A percentile compares a stretch with the other conserved stretches of the same genome.
These are phyloP conservation scores for Acanthamoeba pearcei DNA, from an alignment of 208 protist genomes.

Conservation along the genomic window DNA sequence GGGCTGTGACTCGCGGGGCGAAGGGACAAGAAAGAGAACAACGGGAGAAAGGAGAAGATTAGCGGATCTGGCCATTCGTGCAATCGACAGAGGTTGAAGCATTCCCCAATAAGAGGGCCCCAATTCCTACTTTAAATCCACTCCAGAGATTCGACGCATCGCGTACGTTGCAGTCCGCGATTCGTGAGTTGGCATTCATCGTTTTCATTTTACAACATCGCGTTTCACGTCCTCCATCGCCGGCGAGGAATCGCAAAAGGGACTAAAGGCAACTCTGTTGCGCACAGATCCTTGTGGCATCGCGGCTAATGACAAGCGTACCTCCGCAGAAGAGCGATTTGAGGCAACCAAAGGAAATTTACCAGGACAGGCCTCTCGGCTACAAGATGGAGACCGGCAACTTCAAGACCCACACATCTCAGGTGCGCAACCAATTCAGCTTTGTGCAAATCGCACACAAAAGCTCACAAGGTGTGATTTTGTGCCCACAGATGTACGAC, in stretches of 20 bases:
- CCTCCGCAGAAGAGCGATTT: neutral
- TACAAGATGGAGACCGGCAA: neutral
- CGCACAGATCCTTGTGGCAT: neutral
- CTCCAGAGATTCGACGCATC: too few species aligned
- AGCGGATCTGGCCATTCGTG: neutral
- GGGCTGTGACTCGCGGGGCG: neutral
- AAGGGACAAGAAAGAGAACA: neutral
- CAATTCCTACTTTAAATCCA: neutral
- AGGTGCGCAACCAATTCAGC: neutral
- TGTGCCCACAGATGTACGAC: neutral
- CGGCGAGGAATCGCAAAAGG: neutral
- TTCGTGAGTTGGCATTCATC: too few species aligned
- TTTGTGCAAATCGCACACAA: neutral
- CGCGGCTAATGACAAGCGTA: neutral
- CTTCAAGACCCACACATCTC: neutral
- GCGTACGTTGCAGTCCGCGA: too few species aligned
- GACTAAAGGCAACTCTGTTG: neutral
- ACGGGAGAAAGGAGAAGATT: neutral
- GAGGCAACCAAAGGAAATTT: slow-evolving; percentile 5
- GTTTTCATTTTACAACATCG: too few species aligned
- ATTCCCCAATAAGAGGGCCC: neutral
- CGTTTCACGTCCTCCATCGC: too few species aligned
- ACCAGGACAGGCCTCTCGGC: neutral
- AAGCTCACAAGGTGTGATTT: too few species aligned
- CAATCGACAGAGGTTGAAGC: neutral